Percentiles rank a stretch among this genome's conserved stretches.
Evolutionary conservation across 1,284 basidiomycete genomes (phyloP).

Genomic region (Ceratobasidium sp.): DNA sequence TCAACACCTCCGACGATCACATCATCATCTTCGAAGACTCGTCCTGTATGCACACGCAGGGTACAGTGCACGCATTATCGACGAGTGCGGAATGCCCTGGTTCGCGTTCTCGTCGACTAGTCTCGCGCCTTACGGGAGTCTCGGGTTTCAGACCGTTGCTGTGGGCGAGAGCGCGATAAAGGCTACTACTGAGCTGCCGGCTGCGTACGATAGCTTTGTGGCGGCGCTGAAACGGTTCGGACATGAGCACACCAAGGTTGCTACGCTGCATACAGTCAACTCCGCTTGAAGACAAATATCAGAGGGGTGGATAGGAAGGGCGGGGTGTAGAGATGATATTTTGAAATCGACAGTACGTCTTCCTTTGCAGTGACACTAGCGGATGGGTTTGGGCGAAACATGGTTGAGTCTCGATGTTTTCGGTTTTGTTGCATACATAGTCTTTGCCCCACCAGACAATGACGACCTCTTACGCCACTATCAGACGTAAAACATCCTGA

Average conservation of each 20-base stretch:
- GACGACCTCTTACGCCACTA: too few relatives aligned
- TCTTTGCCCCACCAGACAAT: too few relatives aligned
- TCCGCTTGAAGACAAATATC: conserved; percentile 49
- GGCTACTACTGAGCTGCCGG: conserved; percentile 42
- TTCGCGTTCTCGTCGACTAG: conserved; percentile 53
- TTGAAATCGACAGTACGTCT: too few relatives aligned
- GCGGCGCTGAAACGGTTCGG: conserved; percentile 80
- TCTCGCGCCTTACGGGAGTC: conserved; percentile 18
- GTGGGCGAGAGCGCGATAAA: conserved; percentile 47
- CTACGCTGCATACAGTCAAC: conserved; percentile 83
- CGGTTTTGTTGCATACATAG: too few relatives aligned
- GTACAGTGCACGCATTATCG: background rate
- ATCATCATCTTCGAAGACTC: conserved; percentile 66
- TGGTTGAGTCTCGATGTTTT: too few relatives aligned
- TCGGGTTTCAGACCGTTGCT: conserved; percentile 44
- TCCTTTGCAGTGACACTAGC: too few relatives aligned
- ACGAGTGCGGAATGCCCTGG: conserved; percentile 47
- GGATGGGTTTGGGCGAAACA: too few relatives aligned
- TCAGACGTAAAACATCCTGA: too few relatives aligned
- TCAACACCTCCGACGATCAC: conserved; percentile 73
- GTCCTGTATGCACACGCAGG: conserved; percentile 51
- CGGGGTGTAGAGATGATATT: too few relatives aligned
- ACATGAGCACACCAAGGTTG: conserved; percentile 89
- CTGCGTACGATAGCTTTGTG: conserved; percentile 78
- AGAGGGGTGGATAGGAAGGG: too few relatives aligned